phyloP scores from a whole-genome alignment of 352 stramenopile genomes.

The Elongisporangium anandrum region DNA sequence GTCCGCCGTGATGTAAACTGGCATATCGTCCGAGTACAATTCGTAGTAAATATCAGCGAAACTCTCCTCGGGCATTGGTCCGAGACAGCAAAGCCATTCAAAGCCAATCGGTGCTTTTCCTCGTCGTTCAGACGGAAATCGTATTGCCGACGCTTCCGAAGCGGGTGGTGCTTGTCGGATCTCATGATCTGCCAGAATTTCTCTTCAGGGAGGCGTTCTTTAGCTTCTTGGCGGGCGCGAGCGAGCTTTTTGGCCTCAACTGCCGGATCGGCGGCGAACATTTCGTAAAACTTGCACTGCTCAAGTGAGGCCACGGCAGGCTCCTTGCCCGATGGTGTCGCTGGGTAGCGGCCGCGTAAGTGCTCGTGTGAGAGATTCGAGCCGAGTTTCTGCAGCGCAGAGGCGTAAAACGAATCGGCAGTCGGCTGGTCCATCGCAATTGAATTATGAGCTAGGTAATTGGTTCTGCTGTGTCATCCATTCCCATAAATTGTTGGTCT shows the following conservation, averaged over 20 bases:
- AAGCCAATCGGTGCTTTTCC: slow-evolving; percentile 13
- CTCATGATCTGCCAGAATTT: not conserved
- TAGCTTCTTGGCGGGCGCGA: not conserved
- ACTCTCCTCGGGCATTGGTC: slow-evolving; percentile 14
- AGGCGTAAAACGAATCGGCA: not conserved
- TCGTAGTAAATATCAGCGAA: slow-evolving; percentile 26
- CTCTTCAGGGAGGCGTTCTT: no score
- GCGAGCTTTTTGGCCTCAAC: slow-evolving; percentile 5
- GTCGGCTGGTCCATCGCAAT: not conserved
- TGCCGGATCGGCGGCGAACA: slow-evolving; percentile 14
- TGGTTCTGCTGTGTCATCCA: no score
- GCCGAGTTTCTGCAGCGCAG: not conserved
- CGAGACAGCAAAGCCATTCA: slow-evolving; percentile 13
- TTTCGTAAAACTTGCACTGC: slow-evolving; percentile 5
- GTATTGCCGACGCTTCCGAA: slow-evolving; percentile 12
- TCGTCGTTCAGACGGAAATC: slow-evolving; percentile 17
- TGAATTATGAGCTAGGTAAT: no score
- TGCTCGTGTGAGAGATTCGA: not conserved
- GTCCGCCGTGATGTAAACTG: slow-evolving; percentile 22
- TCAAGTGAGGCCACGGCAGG: not conserved
- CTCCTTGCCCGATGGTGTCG: not conserved
- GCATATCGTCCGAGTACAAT: slow-evolving; percentile 27
- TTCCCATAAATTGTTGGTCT: no score
- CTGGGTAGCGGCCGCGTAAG: not conserved
- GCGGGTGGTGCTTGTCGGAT: slow-evolving; percentile 7